Base-by-base conservation (phyloP, 164 flowering plant genomes). In the Pachysandra terminalis region DNA sequence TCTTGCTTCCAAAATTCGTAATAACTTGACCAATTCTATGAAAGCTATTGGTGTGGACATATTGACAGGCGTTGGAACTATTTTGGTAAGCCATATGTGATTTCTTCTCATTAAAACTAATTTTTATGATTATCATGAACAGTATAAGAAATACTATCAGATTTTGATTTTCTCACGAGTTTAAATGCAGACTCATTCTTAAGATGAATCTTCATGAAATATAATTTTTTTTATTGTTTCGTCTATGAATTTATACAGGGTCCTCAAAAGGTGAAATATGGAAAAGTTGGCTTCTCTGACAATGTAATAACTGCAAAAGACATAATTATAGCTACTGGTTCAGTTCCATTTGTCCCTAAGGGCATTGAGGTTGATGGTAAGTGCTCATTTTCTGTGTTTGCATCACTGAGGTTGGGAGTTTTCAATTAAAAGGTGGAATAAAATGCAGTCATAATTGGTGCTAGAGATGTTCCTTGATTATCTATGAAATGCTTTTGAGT, bases 281-380 rank as follows among this genome's bases (percentile, higher is more conserved):
- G 95, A 63, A 86, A 85, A 75, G 85, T 80, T 75, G 93, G 90
- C 49, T 77, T 69, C 53, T 68, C 87, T 19, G 91, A 86, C 66
- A 85, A 79, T 19, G 71, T 85, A 54, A 80, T 93, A 56, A 90
- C 98, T 40, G 95, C 98, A 56, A 91, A 88, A 81, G 82, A 91
- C 77, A 90, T 96, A 68, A 93, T 96, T 54, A 87, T 96, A 72
- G 98, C 98, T 22, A 96, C 99, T 68, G 99, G 99, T 66, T 96
- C 99, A 62, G 93, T 93, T 59, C 99, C 99, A 12, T 87, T 90
- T 77, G 99, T 96, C 26, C 99, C 99, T 26, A 96, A 88, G 73
- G 99, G 99, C 77, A 86, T 96, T 77, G 99, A 96, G 83, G 89
- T 96, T 81, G 99, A 96, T 83, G 99, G 99, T 96, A 81, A 76